A percentile compares a stretch with the other conserved stretches of the same genome.
Evolutionary conservation across 805 yeast genomes (phyloP).

Genomic region (Lachancea lanzarotensis): DNA sequence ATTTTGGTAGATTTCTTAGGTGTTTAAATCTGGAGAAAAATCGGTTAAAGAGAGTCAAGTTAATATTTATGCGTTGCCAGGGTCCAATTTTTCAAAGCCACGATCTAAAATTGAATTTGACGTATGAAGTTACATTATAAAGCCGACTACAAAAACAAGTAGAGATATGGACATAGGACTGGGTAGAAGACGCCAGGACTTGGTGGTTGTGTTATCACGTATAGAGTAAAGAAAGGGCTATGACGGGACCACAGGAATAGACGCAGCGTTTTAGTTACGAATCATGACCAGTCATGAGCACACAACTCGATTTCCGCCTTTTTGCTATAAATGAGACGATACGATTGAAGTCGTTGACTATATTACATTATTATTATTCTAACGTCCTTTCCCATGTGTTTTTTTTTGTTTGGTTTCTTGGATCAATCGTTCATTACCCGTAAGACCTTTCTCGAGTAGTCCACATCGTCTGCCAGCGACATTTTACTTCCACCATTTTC

Average conservation of each 20-base stretch:
- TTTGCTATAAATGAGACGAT: too few relatives aligned
- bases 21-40: neutral
- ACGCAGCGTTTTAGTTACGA: too few relatives aligned
- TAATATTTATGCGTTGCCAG: neutral
- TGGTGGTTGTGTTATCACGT: neutral
- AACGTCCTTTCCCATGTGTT: neutral
- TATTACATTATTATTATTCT: neutral
- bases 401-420: too few relatives aligned
- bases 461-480: constrained; percentile 43
- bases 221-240: too few relatives aligned
- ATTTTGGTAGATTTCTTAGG: neutral
- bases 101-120: neutral
- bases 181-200: neutral
- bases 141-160: neutral
- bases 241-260: too few relatives aligned
- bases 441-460: constrained; percentile 44
- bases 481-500: constrained; percentile 18
- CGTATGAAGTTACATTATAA: neutral
- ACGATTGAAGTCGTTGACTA: neutral
- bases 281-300: too few relatives aligned
- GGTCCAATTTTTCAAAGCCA: constrained; percentile 1
- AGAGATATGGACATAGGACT: neutral
- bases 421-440: constrained; percentile 34
- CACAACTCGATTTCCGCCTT: too few relatives aligned
- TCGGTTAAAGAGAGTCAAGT: neutral